These are phyloP conservation scores for Leptoxyphium fumago DNA, from an alignment of 2,329 filamentous ascomycete genomes.

Conservation along the genomic window DNA sequence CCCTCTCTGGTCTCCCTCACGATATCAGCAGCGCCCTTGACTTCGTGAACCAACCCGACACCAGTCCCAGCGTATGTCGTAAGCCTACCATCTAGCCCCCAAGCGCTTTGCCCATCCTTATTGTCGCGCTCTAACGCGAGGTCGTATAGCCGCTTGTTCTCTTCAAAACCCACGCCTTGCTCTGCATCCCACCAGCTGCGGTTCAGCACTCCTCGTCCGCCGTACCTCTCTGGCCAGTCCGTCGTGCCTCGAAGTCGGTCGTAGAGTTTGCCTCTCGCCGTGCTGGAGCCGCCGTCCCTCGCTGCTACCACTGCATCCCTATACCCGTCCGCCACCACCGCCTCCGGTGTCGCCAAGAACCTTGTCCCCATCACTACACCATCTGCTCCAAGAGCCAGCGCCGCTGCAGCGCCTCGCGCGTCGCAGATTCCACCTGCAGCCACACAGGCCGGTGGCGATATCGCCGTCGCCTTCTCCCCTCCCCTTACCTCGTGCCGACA, in stretches of 20 bases:
- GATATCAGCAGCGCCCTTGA: slow-evolving; percentile 38
- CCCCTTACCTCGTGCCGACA: slow-evolving; percentile 2
- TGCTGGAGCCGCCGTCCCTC: slow-evolving; percentile 37
- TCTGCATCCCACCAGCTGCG: slow-evolving; percentile 31
- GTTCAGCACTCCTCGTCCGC: slow-evolving; percentile 45
- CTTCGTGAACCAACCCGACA: slow-evolving; percentile 41
- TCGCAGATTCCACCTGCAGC: slow-evolving; percentile 48
- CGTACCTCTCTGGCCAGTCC: slow-evolving; percentile 43
- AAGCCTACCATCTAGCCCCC: slow-evolving; percentile 40
- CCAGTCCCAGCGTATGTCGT: slow-evolving; percentile 49
- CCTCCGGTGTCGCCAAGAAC: slow-evolving; percentile 41
- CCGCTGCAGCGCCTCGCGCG: slow-evolving; percentile 40
- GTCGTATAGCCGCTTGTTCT: slow-evolving; percentile 31
- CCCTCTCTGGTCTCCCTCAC: slow-evolving; percentile 32
- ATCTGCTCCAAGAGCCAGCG: slow-evolving; percentile 36
- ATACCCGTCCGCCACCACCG: slow-evolving; percentile 33
- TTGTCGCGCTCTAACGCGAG: slow-evolving; percentile 37
- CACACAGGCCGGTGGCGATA: slow-evolving; percentile 26
- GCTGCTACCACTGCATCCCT: slow-evolving; percentile 30
- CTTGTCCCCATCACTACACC: slow-evolving; percentile 49
- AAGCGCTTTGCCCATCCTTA: slow-evolving; percentile 18
- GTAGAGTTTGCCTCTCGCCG: slow-evolving; percentile 36
- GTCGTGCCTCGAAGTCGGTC: slow-evolving; percentile 40
- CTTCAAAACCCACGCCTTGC: slow-evolving; percentile 26
- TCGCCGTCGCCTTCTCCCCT: neutral